Evolutionary conservation across 2,329 filamentous ascomycete species (phyloP).

Genomic region (Trichoderma sp.): DNA sequence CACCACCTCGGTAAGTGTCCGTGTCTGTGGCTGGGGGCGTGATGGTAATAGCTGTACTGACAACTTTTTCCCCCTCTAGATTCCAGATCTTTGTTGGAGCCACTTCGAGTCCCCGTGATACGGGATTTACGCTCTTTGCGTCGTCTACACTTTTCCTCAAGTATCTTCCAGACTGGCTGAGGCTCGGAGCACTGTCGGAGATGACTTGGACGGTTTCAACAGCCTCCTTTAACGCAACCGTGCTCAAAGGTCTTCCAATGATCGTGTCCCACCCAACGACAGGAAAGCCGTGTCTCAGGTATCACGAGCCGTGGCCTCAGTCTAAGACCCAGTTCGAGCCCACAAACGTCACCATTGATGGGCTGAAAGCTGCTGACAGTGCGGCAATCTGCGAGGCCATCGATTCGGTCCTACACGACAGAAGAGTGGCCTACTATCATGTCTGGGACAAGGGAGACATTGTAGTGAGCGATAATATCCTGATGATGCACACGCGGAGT

Average conservation of each 20-base stretch:
- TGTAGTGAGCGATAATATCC: constrained; percentile 51
- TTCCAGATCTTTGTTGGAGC: constrained; percentile 54
- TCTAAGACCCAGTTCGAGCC: constrained; percentile 51
- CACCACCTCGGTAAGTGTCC: constrained; percentile 41
- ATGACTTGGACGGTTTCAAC: constrained; percentile 52
- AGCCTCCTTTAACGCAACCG: constrained; percentile 45
- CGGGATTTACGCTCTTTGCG: constrained; percentile 55
- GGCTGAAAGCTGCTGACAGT: constrained; percentile 31
- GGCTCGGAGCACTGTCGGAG: constrained; percentile 36
- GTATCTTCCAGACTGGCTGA: constrained; percentile 41
- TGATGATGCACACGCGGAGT: constrained; percentile 50
- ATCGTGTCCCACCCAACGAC: constrained; percentile 46
- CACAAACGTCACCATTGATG: constrained; percentile 44
- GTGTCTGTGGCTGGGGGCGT: not conserved
- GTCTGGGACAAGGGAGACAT: constrained; percentile 56
- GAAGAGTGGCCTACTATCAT: constrained; percentile 49
- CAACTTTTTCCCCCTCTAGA: constrained; percentile 23
- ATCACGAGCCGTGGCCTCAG: constrained; percentile 54
- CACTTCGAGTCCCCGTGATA: constrained; percentile 47
- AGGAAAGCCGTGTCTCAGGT: constrained; percentile 48
- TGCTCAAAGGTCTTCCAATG: constrained; percentile 44
- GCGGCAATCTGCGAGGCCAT: constrained; percentile 39
- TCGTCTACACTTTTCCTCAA: constrained; percentile 50
- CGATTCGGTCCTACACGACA: constrained; percentile 47
- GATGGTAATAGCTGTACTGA: not conserved